Evolutionary conservation across 192 early-diverging fungal species (phyloP), one percentile per base, ranked within the genome.

Genomic region (Backusella tarrabulga): DNA sequence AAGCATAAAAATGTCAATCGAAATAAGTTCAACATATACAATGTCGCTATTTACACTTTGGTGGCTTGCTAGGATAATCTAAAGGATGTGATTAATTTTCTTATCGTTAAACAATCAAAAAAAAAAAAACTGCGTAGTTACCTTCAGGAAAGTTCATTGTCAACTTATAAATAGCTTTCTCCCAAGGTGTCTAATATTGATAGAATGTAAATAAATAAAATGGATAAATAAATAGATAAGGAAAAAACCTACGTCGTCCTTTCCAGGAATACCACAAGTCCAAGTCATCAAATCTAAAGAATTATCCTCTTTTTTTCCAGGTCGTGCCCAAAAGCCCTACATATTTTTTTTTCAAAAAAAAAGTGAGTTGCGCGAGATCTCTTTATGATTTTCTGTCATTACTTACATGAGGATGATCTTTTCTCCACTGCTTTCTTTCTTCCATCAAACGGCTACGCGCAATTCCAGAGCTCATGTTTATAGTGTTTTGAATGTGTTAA

Each of bases 351-450:
- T 40, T 40, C 3, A 9, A 3, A 34, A 67, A 14, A 77, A 68
- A 29, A 68, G 21, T 44, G 19, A 71, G 38, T 67, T 83, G 80
- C 15, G 6, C 3, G 42, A 32, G 32, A 44, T 34, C 29, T 19
- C 9, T 36, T 40, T 54, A 6, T 26, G n/a, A 41, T n/a, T 44
- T 2, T 69, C 75, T 70, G 34, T 26, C 15, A 41, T 26, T 44
- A 75, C 78, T 74, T 82, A 89, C 87, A 75, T 86, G 85, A 68
- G 92, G 97, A 80, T 97, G 95, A 81, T 97, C 98, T 85, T 96
- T 98, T 76, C 97, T 85, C 98, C 98, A 99, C 84, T 97, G 96
- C 83, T 96, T 97, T 66, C 98, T 87, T 85, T 99, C 98, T 83
- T 98, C 96, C 68, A 81, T 77, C 54, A 81, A 46, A 14, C 80